A percentile compares a stretch with the other conserved stretches of the same genome.
These are phyloP conservation scores for Patellifolia procumbens DNA, from an alignment of 179 eudicot genomes.

Conservation along the genomic window DNA sequence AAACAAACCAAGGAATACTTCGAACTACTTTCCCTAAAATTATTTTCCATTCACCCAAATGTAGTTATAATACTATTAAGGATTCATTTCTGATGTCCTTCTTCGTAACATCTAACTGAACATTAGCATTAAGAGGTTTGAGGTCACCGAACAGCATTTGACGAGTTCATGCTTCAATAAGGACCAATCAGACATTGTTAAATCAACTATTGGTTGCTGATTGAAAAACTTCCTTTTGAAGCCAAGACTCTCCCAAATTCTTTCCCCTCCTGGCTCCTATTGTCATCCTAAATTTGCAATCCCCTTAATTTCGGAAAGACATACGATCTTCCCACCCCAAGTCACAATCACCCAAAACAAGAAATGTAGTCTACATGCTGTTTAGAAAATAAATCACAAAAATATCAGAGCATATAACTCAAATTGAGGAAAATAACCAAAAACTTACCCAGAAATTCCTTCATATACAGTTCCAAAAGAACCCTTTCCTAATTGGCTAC, in stretches of 20 bases:
- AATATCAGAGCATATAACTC: not conserved
- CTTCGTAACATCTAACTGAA: not conserved
- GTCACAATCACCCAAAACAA: not conserved
- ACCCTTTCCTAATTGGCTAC: constrained; percentile 62
- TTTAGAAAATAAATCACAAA: not conserved
- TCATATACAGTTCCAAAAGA: constrained; percentile 84
- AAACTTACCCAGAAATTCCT: constrained; percentile 77
- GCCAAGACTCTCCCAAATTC: constrained; percentile 1
- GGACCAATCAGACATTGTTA: not conserved
- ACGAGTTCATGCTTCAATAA: not conserved
- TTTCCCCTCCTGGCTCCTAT: not conserved
- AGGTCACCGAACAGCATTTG: not conserved
- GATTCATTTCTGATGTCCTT: not conserved
- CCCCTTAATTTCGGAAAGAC: not conserved
- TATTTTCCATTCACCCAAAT: too few species aligned
- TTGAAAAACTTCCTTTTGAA: not conserved
- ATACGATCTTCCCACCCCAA: not conserved
- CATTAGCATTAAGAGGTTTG: not conserved
- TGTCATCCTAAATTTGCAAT: not conserved
- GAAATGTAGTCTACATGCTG: not conserved
- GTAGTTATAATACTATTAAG: not conserved
- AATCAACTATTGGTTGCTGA: not conserved
- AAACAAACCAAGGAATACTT: not conserved
- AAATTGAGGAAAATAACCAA: constrained; percentile 54
- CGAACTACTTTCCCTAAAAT: too few species aligned